These are phyloP conservation scores for Xylariomycetidae sp. DNA, from an alignment of 2,329 filamentous ascomycete species.

Conservation along the genomic window DNA sequence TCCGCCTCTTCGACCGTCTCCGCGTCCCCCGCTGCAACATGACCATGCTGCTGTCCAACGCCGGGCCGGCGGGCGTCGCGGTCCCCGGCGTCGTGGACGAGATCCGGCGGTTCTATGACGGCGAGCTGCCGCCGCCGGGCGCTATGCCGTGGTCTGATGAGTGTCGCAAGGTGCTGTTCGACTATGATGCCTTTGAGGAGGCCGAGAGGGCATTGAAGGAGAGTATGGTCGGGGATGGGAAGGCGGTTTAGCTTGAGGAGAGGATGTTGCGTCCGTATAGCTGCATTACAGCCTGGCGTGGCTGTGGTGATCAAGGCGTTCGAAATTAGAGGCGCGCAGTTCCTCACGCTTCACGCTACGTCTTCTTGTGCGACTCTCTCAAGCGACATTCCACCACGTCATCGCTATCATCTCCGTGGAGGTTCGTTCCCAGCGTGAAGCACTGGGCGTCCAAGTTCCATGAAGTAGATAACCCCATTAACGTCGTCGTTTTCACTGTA, in stretches of 20 bases:
- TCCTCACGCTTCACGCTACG: too few species aligned
- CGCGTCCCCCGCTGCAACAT: conserved; percentile 14
- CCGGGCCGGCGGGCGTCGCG: conserved; percentile 7
- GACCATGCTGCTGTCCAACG: conserved; percentile 13
- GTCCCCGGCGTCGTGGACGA: conserved; percentile 9
- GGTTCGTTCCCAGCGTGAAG: too few species aligned
- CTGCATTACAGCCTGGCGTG: too few species aligned
- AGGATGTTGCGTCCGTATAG: too few species aligned
- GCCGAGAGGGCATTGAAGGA: conserved; percentile 6
- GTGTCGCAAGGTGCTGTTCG: conserved; percentile 11
- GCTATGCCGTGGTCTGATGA: conserved; percentile 11
- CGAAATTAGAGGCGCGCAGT: too few species aligned
- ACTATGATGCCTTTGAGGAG: conserved; percentile 9
- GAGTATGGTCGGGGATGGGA: neutral
- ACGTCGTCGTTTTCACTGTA: too few species aligned
- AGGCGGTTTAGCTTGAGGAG: neutral
- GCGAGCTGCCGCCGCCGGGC: conserved; percentile 6
- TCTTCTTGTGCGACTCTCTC: too few species aligned
- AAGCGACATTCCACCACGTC: too few species aligned
- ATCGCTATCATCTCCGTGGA: too few species aligned
- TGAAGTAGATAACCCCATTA: too few species aligned
- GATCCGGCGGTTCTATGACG: conserved; percentile 11
- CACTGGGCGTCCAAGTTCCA: too few species aligned
- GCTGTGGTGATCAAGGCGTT: too few species aligned
- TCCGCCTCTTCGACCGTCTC: conserved; percentile 12